Conservation (phyloP, 331 rosid genomes). For the Malus hybrid region DNA sequence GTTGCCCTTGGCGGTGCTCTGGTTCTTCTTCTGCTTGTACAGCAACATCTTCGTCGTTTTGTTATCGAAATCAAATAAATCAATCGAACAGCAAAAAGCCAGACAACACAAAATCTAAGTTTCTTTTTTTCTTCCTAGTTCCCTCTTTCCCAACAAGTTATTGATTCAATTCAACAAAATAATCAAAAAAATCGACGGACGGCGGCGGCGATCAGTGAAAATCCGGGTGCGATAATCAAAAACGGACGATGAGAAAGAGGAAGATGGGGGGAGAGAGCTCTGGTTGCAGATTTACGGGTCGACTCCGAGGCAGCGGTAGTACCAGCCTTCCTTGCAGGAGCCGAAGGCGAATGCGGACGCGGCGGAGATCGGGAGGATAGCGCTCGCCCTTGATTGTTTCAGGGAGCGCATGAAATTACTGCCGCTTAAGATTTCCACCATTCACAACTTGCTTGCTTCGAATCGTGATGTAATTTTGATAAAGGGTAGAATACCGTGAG, state of each 20-base stretch:
- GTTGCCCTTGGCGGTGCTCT: conserved; percentile 33
- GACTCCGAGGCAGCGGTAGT: conserved; percentile 96
- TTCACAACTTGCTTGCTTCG: conserved; percentile 48
- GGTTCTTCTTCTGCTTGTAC: conserved; percentile 77
- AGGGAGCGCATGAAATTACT: conserved; percentile 74
- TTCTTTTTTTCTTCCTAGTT: background rate
- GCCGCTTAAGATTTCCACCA: conserved; percentile 70
- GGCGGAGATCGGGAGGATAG: conserved; percentile 47
- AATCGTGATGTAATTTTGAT: background rate
- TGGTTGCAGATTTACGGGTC: conserved; percentile 56
- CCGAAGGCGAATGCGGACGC: conserved; percentile 64
- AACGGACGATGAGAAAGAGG: background rate
- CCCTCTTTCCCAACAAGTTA: background rate
- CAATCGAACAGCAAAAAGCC: background rate
- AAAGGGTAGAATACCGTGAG: background rate
- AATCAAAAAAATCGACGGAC: background rate
- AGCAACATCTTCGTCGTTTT: conserved; percentile 46
- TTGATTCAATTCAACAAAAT: background rate
- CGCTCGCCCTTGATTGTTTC: conserved; percentile 65
- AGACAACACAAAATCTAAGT: background rate
- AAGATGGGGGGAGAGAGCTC: background rate
- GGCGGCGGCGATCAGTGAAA: background rate
- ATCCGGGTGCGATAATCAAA: background rate
- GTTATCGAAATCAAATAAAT: background rate
- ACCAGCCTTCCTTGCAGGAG: conserved; percentile 95